A percentile compares a stretch with the other conserved stretches of the same genome.
phyloP scores from a whole-genome alignment of 805 yeast genomes.

The Lipomyces mesembrius region DNA sequence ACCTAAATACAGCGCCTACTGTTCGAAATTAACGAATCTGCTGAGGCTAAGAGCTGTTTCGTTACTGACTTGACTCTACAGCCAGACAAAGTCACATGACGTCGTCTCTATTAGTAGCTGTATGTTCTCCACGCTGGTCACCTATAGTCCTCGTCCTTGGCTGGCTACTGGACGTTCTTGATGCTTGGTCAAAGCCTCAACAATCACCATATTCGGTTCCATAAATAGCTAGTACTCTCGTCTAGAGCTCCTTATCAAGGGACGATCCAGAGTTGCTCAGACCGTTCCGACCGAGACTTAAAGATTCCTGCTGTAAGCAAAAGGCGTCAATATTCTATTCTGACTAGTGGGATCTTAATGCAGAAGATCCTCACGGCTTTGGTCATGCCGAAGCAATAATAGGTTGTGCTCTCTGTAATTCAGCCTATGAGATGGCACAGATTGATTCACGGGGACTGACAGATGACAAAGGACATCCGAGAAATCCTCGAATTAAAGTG shows the following conservation, averaged over 20 bases:
- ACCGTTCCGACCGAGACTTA: not conserved
- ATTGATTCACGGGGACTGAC: not conserved
- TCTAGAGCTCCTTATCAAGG: not conserved
- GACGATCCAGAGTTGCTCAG: no score
- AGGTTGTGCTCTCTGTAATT: not conserved
- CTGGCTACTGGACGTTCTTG: no score
- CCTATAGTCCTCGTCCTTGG: no score
- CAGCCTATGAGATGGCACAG: not conserved
- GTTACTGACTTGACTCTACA: not conserved
- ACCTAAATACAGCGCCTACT: not conserved
- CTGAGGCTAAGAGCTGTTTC: not conserved
- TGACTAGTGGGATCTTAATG: not conserved
- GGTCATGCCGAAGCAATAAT: not conserved
- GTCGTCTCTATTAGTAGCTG: not conserved
- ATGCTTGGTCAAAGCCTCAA: no score
- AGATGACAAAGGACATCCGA: not conserved
- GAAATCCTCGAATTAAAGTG: no score
- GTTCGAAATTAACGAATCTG: not conserved
- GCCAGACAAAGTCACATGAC: not conserved
- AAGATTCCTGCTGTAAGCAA: not conserved
- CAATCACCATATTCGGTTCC: not conserved
- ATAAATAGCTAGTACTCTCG: not conserved
- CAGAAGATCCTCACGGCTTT: not conserved
- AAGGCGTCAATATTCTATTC: not conserved
- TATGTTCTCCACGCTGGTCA: no score